A percentile compares a stretch with the other conserved stretches of the same genome.
phyloP scores from a whole-genome alignment of 176 grass and related monocot genomes.

The Oryza meyeriana region DNA sequence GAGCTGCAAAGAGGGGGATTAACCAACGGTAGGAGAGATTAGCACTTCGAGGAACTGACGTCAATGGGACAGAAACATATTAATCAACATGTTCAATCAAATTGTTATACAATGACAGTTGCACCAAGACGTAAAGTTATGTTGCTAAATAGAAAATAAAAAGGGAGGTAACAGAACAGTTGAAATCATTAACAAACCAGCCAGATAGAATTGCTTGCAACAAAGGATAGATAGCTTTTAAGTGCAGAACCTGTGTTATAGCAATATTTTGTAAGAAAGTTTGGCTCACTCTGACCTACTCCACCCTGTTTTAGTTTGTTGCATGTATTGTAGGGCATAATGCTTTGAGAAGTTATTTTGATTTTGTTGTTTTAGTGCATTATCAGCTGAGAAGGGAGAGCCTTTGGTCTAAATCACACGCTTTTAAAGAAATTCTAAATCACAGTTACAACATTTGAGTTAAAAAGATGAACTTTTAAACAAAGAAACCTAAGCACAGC shows the following conservation, averaged over 20 bases:
- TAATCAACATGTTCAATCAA: background rate
- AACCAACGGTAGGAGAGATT: background rate
- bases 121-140: background rate
- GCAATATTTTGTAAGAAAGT: background rate
- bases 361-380: background rate
- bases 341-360: background rate
- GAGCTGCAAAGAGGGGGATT: background rate
- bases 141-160: background rate
- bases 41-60: background rate
- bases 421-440: too few species aligned
- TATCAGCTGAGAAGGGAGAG: background rate
- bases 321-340: background rate
- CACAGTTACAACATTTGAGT: too few species aligned
- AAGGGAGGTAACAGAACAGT: background rate
- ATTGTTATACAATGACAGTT: background rate
- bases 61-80: background rate
- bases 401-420: background rate
- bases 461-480: too few species aligned
- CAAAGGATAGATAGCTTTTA: background rate
- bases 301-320: background rate
- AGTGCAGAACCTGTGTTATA: background rate
- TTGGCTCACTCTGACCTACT: background rate
- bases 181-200: background rate
- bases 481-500: too few species aligned
- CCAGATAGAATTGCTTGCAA: background rate